Evolutionary conservation across 768 basidiomycete species (phyloP), one percentile per base, ranked within the genome.

Genomic region (Lactarius trivialis): DNA sequence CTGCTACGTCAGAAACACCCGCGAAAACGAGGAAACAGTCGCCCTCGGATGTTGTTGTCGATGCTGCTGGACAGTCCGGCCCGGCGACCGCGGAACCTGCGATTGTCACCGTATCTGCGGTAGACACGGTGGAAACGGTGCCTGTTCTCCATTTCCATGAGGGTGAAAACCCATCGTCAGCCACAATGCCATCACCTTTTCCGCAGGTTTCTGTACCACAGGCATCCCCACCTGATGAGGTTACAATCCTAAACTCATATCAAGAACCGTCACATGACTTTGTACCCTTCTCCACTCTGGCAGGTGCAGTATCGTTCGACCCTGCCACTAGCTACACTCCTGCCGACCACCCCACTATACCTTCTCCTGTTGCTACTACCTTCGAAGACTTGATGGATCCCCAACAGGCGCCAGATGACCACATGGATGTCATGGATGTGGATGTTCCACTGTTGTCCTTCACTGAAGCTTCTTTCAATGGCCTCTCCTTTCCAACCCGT

Each of bases 231-330:
- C 19, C n/a, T 19, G 41, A 43, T 34, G 53, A 21, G 32, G 21
- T 30, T 11, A 32, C 6, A n/a, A 43, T 43, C 14, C 19, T 58
- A 7, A 30, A 32, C n/a, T 39, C 54, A 51, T 53, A 55, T 7
- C 30, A 63, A 5, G 36, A 28, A 21, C n/a, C 58, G 8, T 17
- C 37, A 55, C 30, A 5, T 36, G 36, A 49, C 32, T 64, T 64
- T 36, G n/a, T 43, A 12, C 58, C 63, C 2, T 64, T 55, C 33
- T 64, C 63, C 37, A 64, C 63, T 21, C 15, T 64, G 45, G 30
- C 63, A 5, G 63, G 63, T 24, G 63, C 58, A n/a, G 58, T 60
- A 9, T 60, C 63, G 19, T 60, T 64, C 26, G 63, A 56, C 37
- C 28, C 50, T 21, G 19, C 33, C 24, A n/a, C 54, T 21, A 45